These are phyloP conservation scores for Isoetes taiwanensis DNA, from an alignment of 75 land plant genomes.

Conservation along the genomic window DNA sequence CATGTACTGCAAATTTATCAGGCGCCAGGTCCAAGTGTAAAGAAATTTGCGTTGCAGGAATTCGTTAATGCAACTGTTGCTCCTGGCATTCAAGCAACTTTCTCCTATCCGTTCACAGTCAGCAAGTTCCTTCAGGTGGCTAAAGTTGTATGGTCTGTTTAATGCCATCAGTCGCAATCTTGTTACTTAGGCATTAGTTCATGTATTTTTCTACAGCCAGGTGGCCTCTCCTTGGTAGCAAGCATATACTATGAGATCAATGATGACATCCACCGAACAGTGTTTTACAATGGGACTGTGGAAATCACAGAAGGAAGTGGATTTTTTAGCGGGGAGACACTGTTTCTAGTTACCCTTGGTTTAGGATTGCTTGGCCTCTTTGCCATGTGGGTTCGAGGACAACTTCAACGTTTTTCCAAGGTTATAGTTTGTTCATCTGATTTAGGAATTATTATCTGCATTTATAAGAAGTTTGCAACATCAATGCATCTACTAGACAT, in stretches of 20 bases:
- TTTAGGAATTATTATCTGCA: too few relatives aligned
- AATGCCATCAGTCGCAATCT: background rate
- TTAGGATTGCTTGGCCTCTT: background rate
- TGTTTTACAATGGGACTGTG: constrained; percentile 7
- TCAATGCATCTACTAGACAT: too few relatives aligned
- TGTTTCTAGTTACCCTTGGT: constrained; percentile 2
- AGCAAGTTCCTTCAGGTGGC: constrained; percentile 16
- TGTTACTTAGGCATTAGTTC: background rate
- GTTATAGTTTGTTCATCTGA: background rate
- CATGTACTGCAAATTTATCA: too few relatives aligned
- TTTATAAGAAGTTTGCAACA: too few relatives aligned
- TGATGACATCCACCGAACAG: background rate
- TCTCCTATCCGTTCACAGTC: constrained; percentile 14
- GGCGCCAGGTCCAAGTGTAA: too few relatives aligned
- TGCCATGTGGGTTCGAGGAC: background rate
- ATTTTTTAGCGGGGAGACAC: constrained; percentile 1
- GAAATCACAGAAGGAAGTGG: background rate
- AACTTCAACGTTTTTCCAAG: constrained; percentile 6
- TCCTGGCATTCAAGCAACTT: constrained; percentile 12
- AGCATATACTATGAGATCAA: background rate
- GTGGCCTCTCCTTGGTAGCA: background rate
- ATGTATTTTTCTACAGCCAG: background rate
- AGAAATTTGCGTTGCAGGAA: constrained; percentile 7
- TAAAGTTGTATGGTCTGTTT: background rate
- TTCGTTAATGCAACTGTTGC: constrained; percentile 16